These are phyloP conservation scores for Asterophora parasitica DNA, from an alignment of 768 basidiomycete species.

Conservation along the genomic window DNA sequence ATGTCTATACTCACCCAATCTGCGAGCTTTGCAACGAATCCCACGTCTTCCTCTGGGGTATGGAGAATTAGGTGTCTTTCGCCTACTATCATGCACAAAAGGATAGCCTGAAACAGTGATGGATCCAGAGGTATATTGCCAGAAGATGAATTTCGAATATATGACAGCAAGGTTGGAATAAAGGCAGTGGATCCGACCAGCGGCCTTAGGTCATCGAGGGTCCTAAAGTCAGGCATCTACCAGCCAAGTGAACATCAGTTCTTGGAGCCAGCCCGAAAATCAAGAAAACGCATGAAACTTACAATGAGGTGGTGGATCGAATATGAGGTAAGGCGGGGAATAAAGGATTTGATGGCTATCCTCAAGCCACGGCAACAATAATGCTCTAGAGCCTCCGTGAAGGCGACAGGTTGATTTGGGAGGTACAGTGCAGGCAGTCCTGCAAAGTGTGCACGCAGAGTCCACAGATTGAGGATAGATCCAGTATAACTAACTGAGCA, in stretches of 20 bases:
- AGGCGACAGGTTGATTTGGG: too few relatives aligned
- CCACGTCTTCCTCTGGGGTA: constrained; percentile 60
- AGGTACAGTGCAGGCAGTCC: too few relatives aligned
- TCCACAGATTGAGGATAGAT: too few relatives aligned
- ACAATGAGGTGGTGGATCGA: too few relatives aligned
- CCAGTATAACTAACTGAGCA: too few relatives aligned
- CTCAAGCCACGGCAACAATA: too few relatives aligned
- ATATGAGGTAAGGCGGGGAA: too few relatives aligned
- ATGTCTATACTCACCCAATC: constrained; percentile 42
- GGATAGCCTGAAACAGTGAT: constrained; percentile 59
- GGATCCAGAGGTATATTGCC: constrained; percentile 52
- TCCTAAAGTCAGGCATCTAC: constrained; percentile 14
- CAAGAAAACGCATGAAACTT: neutral
- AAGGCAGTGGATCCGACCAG: constrained; percentile 42
- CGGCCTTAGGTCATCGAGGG: constrained; percentile 24
- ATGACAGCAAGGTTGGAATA: constrained; percentile 44
- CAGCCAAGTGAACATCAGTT: neutral
- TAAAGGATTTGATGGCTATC: too few relatives aligned
- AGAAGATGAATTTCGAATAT: constrained; percentile 40
- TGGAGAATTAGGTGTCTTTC: constrained; percentile 62
- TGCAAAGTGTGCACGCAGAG: too few relatives aligned
- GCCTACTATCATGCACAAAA: constrained; percentile 60
- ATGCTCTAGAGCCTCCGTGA: too few relatives aligned
- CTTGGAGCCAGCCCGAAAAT: neutral
- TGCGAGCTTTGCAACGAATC: constrained; percentile 52